Evolutionary conservation across 2,329 filamentous ascomycete species (phyloP), one percentile per base, ranked within the genome.

Genomic region (Fulvia fulva): DNA sequence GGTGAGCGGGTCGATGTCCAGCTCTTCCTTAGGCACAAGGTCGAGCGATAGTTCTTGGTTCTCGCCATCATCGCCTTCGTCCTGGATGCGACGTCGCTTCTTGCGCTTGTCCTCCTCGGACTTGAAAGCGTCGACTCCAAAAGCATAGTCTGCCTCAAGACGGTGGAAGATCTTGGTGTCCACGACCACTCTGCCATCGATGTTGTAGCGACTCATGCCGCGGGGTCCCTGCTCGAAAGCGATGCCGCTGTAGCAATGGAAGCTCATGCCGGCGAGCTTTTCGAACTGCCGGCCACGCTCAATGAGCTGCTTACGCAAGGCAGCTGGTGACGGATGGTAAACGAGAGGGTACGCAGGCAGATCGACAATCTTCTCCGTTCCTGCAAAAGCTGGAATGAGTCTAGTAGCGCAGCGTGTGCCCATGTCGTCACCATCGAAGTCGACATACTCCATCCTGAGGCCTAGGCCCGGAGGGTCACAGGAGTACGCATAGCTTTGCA

Each of bases 381-480:
- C 68, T 19, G 53, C 25, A 51, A 69, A 70, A 5, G 60, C 55
- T 26, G 57, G 28, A 21, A 70, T 57, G 4, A 57, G 34, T n/a
- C 62, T 56, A 5, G 28, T 26, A 2, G 55, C 57, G 6, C 3
- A 28, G 2, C 64, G 61, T 12, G 59, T 61, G 16, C 71, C 71
- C 32, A 68, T 63, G 32, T 66, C 63, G 5, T 65, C 62, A 22
- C 73, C 73, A 53, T 75, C 73, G 50, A 70, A 73, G 53, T 70
- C 65, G n/a, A 73, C 70, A 30, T 62, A 72, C n/a, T 65, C 59
- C 30, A 69, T 61, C 6, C 59, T 50, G 5, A 74, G 52, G 2
- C 64, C 55, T 11, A 74, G 60, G 21, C 63, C 71, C 37, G 67
- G 67, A 3, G 55, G 34, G 5, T 61, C 56, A 23, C 59, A 63